phyloP scores from a whole-genome alignment of 768 basidiomycete genomes.

The Russula sp. region DNA sequence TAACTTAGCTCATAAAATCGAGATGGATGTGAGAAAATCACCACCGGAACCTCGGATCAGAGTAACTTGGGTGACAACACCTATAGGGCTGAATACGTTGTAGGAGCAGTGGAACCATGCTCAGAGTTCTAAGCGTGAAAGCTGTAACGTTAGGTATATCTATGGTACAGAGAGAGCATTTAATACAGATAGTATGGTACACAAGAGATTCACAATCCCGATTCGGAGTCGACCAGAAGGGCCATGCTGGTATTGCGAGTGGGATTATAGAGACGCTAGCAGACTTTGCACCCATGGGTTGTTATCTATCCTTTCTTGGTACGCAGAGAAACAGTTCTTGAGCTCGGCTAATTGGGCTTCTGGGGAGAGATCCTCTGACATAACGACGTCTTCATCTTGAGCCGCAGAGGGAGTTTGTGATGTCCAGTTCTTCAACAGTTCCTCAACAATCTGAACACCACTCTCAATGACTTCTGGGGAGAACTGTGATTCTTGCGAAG shows the following conservation, averaged over 20 bases:
- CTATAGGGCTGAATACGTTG: too few relatives aligned
- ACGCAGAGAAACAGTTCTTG: slow-evolving; percentile 59
- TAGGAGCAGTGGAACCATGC: not conserved
- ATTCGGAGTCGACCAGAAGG: not conserved
- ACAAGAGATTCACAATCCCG: not conserved
- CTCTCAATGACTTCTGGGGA: slow-evolving; percentile 64
- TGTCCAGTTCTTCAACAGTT: slow-evolving; percentile 71
- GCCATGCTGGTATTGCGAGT: not conserved
- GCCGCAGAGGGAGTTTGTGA: slow-evolving; percentile 36
- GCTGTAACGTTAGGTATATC: not conserved
- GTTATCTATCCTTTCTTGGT: slow-evolving; percentile 64
- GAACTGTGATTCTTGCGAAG: slow-evolving; percentile 44
- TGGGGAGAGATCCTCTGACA: slow-evolving; percentile 44
- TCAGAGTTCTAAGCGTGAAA: not conserved
- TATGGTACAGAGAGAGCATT: slow-evolving; percentile 4
- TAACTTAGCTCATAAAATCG: too few relatives aligned
- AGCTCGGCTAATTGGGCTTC: slow-evolving; percentile 47
- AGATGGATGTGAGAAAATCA: too few relatives aligned
- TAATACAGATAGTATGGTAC: slow-evolving; percentile 11
- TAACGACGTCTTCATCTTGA: slow-evolving; percentile 47
- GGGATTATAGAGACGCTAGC: slow-evolving; percentile 42
- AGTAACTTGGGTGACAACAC: too few relatives aligned
- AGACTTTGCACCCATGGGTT: slow-evolving; percentile 77
- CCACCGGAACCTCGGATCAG: too few relatives aligned
- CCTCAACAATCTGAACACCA: slow-evolving; percentile 77